Evolutionary conservation across 768 basidiomycete species (phyloP).

Genomic region (Mycena pura): DNA sequence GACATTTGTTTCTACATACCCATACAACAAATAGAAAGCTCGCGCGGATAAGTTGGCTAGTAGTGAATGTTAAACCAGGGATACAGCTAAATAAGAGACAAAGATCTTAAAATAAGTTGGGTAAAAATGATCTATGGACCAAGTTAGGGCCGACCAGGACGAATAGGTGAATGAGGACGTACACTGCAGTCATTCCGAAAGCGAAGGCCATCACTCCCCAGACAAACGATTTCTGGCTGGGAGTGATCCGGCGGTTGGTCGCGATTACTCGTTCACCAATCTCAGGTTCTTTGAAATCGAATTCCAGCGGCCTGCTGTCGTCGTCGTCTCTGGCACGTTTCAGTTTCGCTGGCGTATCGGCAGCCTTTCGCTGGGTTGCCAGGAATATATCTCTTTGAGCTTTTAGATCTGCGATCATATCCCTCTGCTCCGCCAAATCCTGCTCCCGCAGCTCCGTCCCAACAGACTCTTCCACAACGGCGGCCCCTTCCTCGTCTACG

Average conservation of each 20-base stretch:
- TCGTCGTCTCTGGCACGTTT: slow-evolving; percentile 66
- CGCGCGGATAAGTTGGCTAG: neutral
- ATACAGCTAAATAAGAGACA: slow-evolving; percentile 17
- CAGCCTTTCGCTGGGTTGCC: slow-evolving; percentile 31
- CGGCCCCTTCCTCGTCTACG: slow-evolving; percentile 72
- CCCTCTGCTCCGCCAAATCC: slow-evolving; percentile 81
- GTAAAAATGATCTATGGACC: slow-evolving; percentile 56
- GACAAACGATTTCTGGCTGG: slow-evolving; percentile 75
- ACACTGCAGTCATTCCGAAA: slow-evolving; percentile 83
- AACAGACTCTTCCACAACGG: slow-evolving; percentile 59
- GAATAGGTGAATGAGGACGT: slow-evolving; percentile 39
- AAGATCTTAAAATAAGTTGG: slow-evolving; percentile 62
- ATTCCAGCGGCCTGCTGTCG: slow-evolving; percentile 55
- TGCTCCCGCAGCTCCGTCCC: slow-evolving; percentile 67
- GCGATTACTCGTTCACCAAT: slow-evolving; percentile 55
- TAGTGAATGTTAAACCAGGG: slow-evolving; percentile 9
- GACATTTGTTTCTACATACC: slow-evolving; percentile 19
- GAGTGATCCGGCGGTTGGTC: slow-evolving; percentile 70
- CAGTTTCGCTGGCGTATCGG: slow-evolving; percentile 35
- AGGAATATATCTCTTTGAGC: slow-evolving; percentile 56
- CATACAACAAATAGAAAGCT: slow-evolving; percentile 14
- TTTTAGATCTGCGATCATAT: slow-evolving; percentile 76
- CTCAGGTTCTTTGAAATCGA: slow-evolving; percentile 77
- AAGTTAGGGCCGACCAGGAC: slow-evolving; percentile 5
- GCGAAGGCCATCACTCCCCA: slow-evolving; percentile 90